Evolutionary conservation across 106 monocot species (phyloP).

Genomic region (Platanthera zijinensis): DNA sequence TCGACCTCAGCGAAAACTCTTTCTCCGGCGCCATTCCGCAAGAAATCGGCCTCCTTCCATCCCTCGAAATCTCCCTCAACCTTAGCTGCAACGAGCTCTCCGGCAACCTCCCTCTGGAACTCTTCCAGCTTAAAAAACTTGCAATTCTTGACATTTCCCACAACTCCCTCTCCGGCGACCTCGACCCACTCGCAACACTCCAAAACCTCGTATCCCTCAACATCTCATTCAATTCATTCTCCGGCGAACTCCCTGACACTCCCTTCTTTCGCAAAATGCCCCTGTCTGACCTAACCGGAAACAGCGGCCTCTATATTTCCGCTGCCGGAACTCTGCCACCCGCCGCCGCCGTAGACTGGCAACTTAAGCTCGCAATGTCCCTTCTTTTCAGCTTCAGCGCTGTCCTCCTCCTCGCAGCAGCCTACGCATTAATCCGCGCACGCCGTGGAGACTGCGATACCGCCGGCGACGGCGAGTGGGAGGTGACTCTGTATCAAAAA

Average conservation of each 20-base stretch:
- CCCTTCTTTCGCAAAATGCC: conserved; percentile 74
- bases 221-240: conserved; percentile 83
- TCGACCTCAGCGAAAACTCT: conserved; percentile 68
- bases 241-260: conserved; percentile 69
- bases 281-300: conserved; percentile 46
- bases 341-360: conserved; percentile 9
- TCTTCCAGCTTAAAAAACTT: conserved; percentile 58
- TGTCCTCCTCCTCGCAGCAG: conserved; percentile 36
- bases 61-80: conserved; percentile 83
- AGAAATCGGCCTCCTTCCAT: conserved; percentile 53
- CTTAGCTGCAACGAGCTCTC: conserved; percentile 75
- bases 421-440: conserved; percentile 32
- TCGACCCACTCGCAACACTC: conserved; percentile 31
- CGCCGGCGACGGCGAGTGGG: conserved; percentile 39
- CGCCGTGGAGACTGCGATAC: conserved; percentile 3
- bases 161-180: conserved; percentile 60
- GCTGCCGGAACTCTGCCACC: not conserved
- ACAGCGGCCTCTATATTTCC: conserved; percentile 47
- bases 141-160: conserved; percentile 70
- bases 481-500: conserved; percentile 80
- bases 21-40: conserved; percentile 66
- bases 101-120: conserved; percentile 46
- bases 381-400: conserved; percentile 46
- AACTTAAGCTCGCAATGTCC: conserved; percentile 62
- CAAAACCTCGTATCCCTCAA: conserved; percentile 79